A percentile compares a stretch with the other conserved stretches of the same genome.
These are phyloP conservation scores for Moesziomyces sp. DNA, from an alignment of 1,284 basidiomycete species.

Conservation along the genomic window DNA sequence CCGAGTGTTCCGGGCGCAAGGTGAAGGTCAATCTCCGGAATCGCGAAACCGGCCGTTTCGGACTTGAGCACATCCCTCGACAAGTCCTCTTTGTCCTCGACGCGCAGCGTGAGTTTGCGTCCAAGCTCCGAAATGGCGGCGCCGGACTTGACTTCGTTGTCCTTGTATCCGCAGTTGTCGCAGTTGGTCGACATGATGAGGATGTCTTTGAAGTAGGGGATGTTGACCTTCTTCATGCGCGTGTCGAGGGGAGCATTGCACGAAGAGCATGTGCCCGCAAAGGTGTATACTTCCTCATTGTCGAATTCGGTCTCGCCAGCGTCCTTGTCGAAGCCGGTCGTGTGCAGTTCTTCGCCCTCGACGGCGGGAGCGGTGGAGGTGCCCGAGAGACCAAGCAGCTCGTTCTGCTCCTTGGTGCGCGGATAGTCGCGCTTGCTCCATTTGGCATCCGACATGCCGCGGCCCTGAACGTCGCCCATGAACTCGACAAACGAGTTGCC, in stretches of 20 bases:
- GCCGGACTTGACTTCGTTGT: conserved; percentile 97
- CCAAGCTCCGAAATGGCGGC: conserved; percentile 86
- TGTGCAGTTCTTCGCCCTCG: conserved; percentile 65
- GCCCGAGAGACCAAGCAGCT: conserved; percentile 77
- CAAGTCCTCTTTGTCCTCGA: conserved; percentile 93
- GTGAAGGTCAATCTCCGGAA: conserved; percentile 94
- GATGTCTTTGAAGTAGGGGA: conserved; percentile 99
- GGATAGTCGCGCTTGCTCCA: conserved; percentile 91
- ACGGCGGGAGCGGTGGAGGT: conserved; percentile 59
- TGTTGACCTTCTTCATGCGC: conserved; percentile 93
- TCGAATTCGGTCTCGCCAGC: conserved; percentile 68
- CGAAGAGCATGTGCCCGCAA: conserved; percentile 87
- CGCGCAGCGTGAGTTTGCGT: conserved; percentile 86
- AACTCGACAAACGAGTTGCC: conserved; percentile 84
- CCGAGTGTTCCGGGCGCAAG: conserved; percentile 94
- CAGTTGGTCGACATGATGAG: conserved; percentile 99
- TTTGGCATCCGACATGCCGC: conserved; percentile 80
- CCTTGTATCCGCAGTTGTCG: conserved; percentile 90
- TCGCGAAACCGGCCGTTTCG: conserved; percentile 81
- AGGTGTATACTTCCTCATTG: conserved; percentile 87
- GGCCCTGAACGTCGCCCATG: conserved; percentile 51
- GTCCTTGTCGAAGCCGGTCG: conserved; percentile 61
- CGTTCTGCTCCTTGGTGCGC: conserved; percentile 85
- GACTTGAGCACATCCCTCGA: conserved; percentile 82
- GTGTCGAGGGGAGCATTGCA: conserved; percentile 87